Percentiles rank a stretch among this genome's conserved stretches.
Conservation (phyloP, 208 protist species). For the Porcisia hertigi region DNA sequence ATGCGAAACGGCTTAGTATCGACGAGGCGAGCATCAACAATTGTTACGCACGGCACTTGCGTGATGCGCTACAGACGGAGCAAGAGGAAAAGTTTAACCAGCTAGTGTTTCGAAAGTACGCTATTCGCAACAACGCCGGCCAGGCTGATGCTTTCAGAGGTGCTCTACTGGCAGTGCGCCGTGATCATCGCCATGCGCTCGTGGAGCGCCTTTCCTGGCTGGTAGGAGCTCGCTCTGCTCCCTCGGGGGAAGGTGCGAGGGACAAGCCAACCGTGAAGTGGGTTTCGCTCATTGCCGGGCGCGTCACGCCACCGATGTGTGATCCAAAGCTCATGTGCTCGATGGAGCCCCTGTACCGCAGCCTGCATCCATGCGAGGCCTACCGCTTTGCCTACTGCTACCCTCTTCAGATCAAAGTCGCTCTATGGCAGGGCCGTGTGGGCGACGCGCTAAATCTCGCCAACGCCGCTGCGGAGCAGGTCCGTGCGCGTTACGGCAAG, state of each 20-base stretch:
- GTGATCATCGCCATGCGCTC: slow-evolving; percentile 36
- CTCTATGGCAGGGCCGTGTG: slow-evolving; percentile 57
- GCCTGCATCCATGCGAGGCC: slow-evolving; percentile 41
- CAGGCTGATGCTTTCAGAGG: slow-evolving; percentile 39
- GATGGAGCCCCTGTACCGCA: slow-evolving; percentile 53
- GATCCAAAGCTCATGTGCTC: slow-evolving; percentile 40
- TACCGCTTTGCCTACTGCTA: slow-evolving; percentile 69
- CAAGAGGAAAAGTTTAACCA: slow-evolving; percentile 35
- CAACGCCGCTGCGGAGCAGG: slow-evolving; percentile 31
- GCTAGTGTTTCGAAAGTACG: slow-evolving; percentile 69
- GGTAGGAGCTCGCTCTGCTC: slow-evolving; percentile 38
- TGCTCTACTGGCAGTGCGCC: slow-evolving; percentile 43
- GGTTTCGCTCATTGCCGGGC: slow-evolving; percentile 39
- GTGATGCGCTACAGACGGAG: slow-evolving; percentile 41
- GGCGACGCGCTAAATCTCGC: slow-evolving; percentile 54
- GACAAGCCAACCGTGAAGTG: slow-evolving; percentile 33
- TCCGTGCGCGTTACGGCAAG: slow-evolving; percentile 29
- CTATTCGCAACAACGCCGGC: not conserved
- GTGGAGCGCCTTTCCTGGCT: slow-evolving; percentile 62
- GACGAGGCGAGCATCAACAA: slow-evolving; percentile 40
- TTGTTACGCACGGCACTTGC: slow-evolving; percentile 49
- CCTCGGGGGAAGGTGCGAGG: not conserved
- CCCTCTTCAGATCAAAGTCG: slow-evolving; percentile 61
- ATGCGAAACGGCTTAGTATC: slow-evolving; percentile 77
- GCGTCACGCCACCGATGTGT: slow-evolving; percentile 57